Evolutionary conservation across 148 eudicot species (phyloP), one percentile per base, ranked within the genome.

Genomic region (Talinum fruticosum): DNA sequence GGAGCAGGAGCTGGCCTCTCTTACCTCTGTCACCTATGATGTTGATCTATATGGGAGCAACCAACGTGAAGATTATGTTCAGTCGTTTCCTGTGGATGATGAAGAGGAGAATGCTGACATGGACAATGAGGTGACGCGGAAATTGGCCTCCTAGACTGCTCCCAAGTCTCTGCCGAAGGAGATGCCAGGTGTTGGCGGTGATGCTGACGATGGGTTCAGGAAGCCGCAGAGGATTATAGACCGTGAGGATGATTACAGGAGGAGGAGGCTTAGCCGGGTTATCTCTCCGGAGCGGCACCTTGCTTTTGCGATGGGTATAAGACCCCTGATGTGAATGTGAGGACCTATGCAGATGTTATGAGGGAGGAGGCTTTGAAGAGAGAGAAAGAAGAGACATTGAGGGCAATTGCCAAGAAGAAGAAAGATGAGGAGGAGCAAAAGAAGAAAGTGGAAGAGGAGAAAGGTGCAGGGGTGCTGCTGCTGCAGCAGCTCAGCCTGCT

Each of bases 261-360:
- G 89, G 80, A 86, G 94, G 82, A 85, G 97, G 85, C 83, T 92
- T 44, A 83, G 86, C 69, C 81, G 83, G 80, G 88, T 90, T 44
- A 87, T 93, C 69, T 93, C 96, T 0, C 99, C 97, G 0, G 94
- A 88, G 3, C 82, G 99, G 74, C 84, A 88, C 61, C 97, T 92
- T 82, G 92, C 99, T 1, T 95, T 92, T 84, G 90, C 89, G 0
- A 79, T 65, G 66, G 93, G 93, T 97, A 95, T 82, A 87, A 93
- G 89, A 95, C 99, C 23, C 99, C 99, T 1, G 94, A 90, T 71
- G 89, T 83, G 37, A 88, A 83, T 19, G 82, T 76, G 38, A 91
- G 97, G 87, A 92, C 93, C 13, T 95, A 95, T 83, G 90, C 84
- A 0, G 99, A 95, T 84, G 86, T 93, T 29, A 93, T 95, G 99